A percentile compares a stretch with the other conserved stretches of the same genome.
phyloP scores from a whole-genome alignment of 208 protist species.

The Jaenimonas drosophilae region DNA sequence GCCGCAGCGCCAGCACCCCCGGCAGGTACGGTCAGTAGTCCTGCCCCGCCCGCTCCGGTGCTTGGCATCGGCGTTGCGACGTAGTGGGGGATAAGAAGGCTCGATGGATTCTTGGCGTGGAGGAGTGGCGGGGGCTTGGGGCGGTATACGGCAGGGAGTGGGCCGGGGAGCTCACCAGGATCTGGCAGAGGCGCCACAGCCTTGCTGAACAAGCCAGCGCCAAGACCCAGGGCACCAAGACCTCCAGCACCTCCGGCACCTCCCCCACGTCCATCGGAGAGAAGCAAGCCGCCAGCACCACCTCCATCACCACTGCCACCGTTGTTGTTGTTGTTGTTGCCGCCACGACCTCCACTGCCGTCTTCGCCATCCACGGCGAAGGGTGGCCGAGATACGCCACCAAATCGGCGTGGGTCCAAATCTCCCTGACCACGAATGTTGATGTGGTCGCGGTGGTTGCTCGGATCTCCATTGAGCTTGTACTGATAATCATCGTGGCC shows the following conservation, averaged over 20 bases:
- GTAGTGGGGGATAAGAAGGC: background rate
- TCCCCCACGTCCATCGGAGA: background rate
- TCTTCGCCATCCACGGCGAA: slow-evolving; percentile 10
- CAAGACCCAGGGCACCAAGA: background rate
- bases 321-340: slow-evolving; percentile 5
- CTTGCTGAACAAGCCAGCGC: slow-evolving; percentile 7
- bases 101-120: slow-evolving; percentile 1
- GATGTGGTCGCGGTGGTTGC: slow-evolving; percentile 10
- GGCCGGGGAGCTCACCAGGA: slow-evolving; percentile 13
- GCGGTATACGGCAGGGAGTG: slow-evolving; percentile 22
- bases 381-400: slow-evolving; percentile 4
- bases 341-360: background rate
- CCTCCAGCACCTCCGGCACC: background rate
- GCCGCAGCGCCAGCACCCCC: background rate
- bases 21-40: slow-evolving; percentile 4
- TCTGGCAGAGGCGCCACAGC: slow-evolving; percentile 12
- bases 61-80: background rate
- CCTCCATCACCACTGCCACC: background rate
- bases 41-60: slow-evolving; percentile 6
- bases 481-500: slow-evolving; percentile 75
- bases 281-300: background rate
- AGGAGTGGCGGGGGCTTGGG: slow-evolving; percentile 32
- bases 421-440: slow-evolving; percentile 15
- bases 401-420: slow-evolving; percentile 2
- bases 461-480: slow-evolving; percentile 29